Conservation (phyloP, 2,329 filamentous ascomycete species). For the Septoria petroselini region DNA sequence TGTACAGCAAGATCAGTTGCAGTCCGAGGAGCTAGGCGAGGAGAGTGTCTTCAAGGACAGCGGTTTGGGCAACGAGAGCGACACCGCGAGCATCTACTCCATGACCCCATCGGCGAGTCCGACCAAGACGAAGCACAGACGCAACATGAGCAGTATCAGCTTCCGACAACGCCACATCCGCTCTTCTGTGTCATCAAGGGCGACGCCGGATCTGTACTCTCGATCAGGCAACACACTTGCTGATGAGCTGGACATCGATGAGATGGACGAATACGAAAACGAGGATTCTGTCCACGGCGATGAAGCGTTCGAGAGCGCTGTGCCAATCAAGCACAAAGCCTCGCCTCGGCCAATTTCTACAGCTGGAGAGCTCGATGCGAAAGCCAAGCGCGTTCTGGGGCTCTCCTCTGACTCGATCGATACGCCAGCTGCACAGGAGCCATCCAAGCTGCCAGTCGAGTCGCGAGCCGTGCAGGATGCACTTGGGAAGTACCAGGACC, state of each 20-base stretch:
- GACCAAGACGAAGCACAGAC: slow-evolving; percentile 30
- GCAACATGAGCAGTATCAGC: slow-evolving; percentile 37
- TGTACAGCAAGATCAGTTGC: slow-evolving; percentile 55
- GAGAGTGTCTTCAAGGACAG: slow-evolving; percentile 63
- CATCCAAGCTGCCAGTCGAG: slow-evolving; percentile 15
- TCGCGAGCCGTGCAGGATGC: slow-evolving; percentile 15
- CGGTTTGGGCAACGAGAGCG: slow-evolving; percentile 54
- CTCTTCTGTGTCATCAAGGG: slow-evolving; percentile 26
- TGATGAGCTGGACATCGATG: slow-evolving; percentile 84
- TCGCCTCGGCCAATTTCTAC: slow-evolving; percentile 43
- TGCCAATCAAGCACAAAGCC: slow-evolving; percentile 40
- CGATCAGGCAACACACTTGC: slow-evolving; percentile 72
- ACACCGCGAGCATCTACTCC: slow-evolving; percentile 67
- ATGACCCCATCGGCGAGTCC: slow-evolving; percentile 38
- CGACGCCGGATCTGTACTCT: slow-evolving; percentile 53
- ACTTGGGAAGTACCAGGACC: slow-evolving; percentile 22
- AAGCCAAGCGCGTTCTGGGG: slow-evolving; percentile 47
- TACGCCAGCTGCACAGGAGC: slow-evolving; percentile 16
- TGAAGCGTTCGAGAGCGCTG: slow-evolving; percentile 54
- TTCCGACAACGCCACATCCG: slow-evolving; percentile 26
- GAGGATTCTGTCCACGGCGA: slow-evolving; percentile 60
- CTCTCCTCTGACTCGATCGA: slow-evolving; percentile 28
- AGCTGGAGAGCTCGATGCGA: slow-evolving; percentile 40
- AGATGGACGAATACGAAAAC: slow-evolving; percentile 64
- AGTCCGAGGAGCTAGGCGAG: slow-evolving; percentile 45